Conservation (phyloP, 352 stramenopile species). For the Blastocystis sp. region DNA sequence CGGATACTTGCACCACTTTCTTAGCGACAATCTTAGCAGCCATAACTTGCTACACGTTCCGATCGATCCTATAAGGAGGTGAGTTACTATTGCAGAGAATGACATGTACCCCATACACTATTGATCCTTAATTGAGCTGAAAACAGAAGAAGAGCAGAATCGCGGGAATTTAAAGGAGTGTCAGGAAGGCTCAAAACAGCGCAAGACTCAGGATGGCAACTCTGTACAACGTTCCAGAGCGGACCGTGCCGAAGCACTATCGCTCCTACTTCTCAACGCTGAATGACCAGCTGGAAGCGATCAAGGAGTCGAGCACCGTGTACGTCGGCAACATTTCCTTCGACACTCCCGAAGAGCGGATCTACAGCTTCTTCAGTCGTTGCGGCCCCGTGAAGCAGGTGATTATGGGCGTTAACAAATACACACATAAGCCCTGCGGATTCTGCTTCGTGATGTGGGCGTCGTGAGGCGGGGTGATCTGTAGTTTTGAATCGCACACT, state of each 20-base stretch:
- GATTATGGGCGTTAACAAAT: conserved; percentile 90
- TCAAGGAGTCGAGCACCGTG: conserved; percentile 84
- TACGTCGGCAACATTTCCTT: conserved; percentile 96
- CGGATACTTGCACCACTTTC: conserved; percentile 5
- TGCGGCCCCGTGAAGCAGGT: conserved; percentile 86
- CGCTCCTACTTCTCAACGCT: conserved; percentile 87
- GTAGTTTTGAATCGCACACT: conserved; percentile 77
- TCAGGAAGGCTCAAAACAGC: conserved; percentile 1
- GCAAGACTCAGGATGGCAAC: conserved; percentile 70
- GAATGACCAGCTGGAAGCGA: conserved; percentile 86
- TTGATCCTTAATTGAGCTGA: too few species aligned
- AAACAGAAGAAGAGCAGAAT: too few species aligned
- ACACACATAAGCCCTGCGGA: conserved; percentile 90
- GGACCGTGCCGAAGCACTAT: conserved; percentile 83
- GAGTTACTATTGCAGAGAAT: background rate
- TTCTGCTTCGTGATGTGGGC: conserved; percentile 95
- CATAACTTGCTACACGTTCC: background rate
- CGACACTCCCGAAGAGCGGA: conserved; percentile 88
- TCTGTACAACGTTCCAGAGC: conserved; percentile 74
- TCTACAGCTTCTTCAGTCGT: conserved; percentile 86
- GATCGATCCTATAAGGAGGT: background rate
- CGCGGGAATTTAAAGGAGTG: background rate
- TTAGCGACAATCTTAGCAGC: background rate
- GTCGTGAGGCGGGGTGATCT: background rate
- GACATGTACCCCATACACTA: background rate